Conservation (phyloP, 2,329 filamentous ascomycete genomes). For the Proliferodiscus dingleyae region DNA sequence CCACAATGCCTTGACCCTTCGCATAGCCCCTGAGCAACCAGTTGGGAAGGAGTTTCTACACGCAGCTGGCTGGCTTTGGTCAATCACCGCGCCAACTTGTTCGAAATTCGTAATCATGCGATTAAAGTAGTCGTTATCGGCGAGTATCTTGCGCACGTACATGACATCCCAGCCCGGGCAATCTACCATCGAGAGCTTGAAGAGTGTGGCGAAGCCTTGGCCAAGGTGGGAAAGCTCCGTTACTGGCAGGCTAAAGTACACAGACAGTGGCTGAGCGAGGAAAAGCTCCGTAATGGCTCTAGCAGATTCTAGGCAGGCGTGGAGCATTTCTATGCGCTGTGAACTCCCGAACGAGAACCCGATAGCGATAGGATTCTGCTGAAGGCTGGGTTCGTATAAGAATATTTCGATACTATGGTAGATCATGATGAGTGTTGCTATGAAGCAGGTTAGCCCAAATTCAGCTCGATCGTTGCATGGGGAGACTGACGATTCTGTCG, state of each 20-base stretch:
- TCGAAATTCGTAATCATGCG: slow-evolving; percentile 12
- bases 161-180: slow-evolving; percentile 37
- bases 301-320: slow-evolving; percentile 13
- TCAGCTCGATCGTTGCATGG: background rate
- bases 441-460: background rate
- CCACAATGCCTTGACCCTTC: slow-evolving; percentile 3
- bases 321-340: slow-evolving; percentile 21
- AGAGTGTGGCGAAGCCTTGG: slow-evolving; percentile 32
- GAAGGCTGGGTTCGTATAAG: slow-evolving; percentile 15
- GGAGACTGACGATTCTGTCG: slow-evolving; percentile 19
- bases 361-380: slow-evolving; percentile 9
- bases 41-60: slow-evolving; percentile 13
- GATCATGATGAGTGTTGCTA: slow-evolving; percentile 11
- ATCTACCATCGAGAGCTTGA: slow-evolving; percentile 34
- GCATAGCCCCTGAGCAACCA: slow-evolving; percentile 8
- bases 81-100: slow-evolving; percentile 12
- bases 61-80: slow-evolving; percentile 9
- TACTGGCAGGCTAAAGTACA: slow-evolving; percentile 6
- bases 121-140: slow-evolving; percentile 25
- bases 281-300: slow-evolving; percentile 12
- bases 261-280: slow-evolving; percentile 5
- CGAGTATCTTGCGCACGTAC: slow-evolving; percentile 32
- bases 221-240: slow-evolving; percentile 32
- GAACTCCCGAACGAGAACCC: slow-evolving; percentile 1
- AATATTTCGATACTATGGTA: slow-evolving; percentile 16